These are phyloP conservation scores for Citrus inodora DNA, from an alignment of 345 rosid genomes.

Conservation along the genomic window DNA sequence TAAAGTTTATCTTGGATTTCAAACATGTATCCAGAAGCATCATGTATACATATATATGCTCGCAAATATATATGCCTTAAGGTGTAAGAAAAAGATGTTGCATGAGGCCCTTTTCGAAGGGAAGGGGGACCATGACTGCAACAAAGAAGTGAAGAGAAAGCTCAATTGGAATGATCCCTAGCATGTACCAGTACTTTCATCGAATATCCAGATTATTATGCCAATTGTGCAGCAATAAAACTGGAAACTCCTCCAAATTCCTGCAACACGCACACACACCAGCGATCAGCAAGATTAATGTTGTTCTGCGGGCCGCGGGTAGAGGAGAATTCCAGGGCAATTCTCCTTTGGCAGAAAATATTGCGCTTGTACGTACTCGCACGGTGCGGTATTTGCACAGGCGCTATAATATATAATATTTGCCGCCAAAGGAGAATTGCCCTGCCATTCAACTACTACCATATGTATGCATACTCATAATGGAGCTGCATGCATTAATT, in stretches of 20 bases:
- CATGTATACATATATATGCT: background rate
- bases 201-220: conserved; percentile 34
- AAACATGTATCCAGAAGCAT: background rate
- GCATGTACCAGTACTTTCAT: conserved; percentile 23
- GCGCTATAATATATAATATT: background rate
- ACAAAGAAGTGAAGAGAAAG: conserved; percentile 13
- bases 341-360: conserved; percentile 40
- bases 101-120: conserved; percentile 9
- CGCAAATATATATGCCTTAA: background rate
- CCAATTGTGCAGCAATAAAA: conserved; percentile 27
- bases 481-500: background rate
- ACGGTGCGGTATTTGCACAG: background rate
- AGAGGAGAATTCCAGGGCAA: conserved; percentile 39
- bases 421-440: conserved; percentile 48
- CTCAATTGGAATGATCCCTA: conserved; percentile 31
- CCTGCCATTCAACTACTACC: conserved; percentile 32
- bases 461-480: background rate
- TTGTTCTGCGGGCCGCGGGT: conserved; percentile 3
- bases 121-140: conserved; percentile 34
- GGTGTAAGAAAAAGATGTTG: conserved; percentile 3
- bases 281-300: no score
- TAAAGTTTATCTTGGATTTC: background rate
- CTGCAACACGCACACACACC: background rate
- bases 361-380: background rate
- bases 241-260: background rate